These are phyloP conservation scores for Magnaporthiopsis poae DNA, from an alignment of 2,329 filamentous ascomycete species.

Conservation along the genomic window DNA sequence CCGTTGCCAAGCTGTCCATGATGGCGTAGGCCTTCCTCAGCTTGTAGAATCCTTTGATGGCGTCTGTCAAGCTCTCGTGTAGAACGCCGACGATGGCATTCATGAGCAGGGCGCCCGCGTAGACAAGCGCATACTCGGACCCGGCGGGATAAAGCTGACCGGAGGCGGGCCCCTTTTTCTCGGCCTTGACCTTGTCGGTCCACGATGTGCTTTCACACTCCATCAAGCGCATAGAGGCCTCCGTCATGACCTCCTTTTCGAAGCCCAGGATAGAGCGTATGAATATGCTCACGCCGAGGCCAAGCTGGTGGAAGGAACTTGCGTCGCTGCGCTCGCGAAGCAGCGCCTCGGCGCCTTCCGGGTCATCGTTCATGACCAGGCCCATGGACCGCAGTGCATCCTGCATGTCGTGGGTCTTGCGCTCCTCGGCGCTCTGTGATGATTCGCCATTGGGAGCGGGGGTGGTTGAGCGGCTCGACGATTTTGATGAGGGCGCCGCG, in stretches of 20 bases:
- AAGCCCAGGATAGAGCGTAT: constrained; percentile 80
- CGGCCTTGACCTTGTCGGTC: constrained; percentile 65
- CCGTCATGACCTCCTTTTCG: constrained; percentile 81
- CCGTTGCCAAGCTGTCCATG: constrained; percentile 66
- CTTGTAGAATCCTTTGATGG: constrained; percentile 85
- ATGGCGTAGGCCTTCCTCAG: constrained; percentile 79
- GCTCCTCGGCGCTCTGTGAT: constrained; percentile 16
- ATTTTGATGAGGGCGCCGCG: constrained; percentile 20
- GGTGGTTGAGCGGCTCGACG: constrained; percentile 12
- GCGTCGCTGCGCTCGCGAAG: constrained; percentile 62
- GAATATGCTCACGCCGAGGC: constrained; percentile 71
- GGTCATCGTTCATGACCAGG: constrained; percentile 80
- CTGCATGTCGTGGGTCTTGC: constrained; percentile 45
- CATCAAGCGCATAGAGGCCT: constrained; percentile 62
- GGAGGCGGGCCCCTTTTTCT: constrained; percentile 43
- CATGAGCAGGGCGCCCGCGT: constrained; percentile 82
- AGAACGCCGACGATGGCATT: constrained; percentile 77
- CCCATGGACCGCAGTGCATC: constrained; percentile 55
- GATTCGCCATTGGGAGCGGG: constrained; percentile 10
- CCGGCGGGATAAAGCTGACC: constrained; percentile 64
- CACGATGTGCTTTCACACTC: constrained; percentile 69
- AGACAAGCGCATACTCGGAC: constrained; percentile 75
- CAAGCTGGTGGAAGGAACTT: constrained; percentile 83
- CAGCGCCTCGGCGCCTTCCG: constrained; percentile 68
- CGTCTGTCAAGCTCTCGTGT: constrained; percentile 87